A percentile compares a stretch with the other conserved stretches of the same genome.
phyloP scores from a whole-genome alignment of 768 basidiomycete species.

The Lactarius hengduanensis region DNA sequence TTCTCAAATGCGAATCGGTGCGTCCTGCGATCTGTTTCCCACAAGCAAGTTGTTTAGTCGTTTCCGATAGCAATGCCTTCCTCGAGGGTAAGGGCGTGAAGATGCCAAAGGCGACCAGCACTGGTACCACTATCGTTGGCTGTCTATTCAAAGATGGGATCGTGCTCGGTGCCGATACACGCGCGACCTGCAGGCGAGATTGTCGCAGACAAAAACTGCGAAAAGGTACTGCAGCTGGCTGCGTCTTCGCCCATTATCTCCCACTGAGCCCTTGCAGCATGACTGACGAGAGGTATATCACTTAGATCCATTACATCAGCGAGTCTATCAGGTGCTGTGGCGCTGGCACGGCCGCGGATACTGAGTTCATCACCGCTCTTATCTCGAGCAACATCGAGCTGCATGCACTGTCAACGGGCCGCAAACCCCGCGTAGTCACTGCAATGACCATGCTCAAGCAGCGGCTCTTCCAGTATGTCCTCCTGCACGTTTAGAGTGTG shows the following conservation, averaged over 20 bases:
- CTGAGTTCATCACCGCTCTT: conserved; percentile 90
- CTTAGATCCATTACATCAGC: conserved; percentile 93
- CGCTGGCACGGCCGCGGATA: conserved; percentile 98
- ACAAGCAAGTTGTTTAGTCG: neutral
- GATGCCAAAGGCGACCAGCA: conserved; percentile 83
- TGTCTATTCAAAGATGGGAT: conserved; percentile 92
- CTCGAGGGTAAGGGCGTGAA: conserved; percentile 67
- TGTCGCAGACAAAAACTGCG: conserved; percentile 99
- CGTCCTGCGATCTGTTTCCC: conserved; percentile 45
- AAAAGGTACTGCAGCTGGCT: conserved; percentile 64
- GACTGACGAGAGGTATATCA: neutral
- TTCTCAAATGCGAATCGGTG: conserved; percentile 77
- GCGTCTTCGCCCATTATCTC: neutral
- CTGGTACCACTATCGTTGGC: conserved; percentile 97
- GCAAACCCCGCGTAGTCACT: conserved; percentile 91
- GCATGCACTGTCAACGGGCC: conserved; percentile 84
- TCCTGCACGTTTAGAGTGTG: neutral
- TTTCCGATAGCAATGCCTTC: conserved; percentile 61
- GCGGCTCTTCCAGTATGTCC: conserved; percentile 78
- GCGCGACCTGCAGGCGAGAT: conserved; percentile 93
- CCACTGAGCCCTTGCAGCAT: neutral
- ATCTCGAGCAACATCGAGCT: conserved; percentile 97
- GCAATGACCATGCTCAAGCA: conserved; percentile 99
- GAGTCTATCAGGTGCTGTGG: conserved; percentile 97
- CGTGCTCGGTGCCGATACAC: conserved; percentile 92